A percentile compares a stretch with the other conserved stretches of the same genome.
Evolutionary conservation across 495 filamentous ascomycete species (phyloP).

Genomic region (Podospora anserina): DNA sequence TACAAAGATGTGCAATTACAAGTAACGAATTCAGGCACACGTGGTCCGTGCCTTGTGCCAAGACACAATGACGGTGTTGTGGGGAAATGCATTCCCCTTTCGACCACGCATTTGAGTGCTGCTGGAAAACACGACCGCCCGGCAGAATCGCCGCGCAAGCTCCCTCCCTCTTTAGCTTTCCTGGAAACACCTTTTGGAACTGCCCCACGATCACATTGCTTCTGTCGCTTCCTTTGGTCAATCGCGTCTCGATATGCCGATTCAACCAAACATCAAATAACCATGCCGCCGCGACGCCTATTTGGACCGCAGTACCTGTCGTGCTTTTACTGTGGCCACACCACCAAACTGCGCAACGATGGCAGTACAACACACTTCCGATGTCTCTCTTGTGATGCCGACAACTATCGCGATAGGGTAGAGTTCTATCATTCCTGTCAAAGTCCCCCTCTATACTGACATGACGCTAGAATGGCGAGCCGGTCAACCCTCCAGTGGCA

Average conservation of each 20-base stretch:
- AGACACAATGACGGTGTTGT: conserved; percentile 7
- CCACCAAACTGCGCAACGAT: conserved; percentile 53
- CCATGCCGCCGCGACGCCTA: conserved; percentile 29
- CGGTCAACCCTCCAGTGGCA: conserved; percentile 76
- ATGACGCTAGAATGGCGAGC: conserved; percentile 66
- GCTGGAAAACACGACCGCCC: conserved; percentile 34
- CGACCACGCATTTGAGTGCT: conserved; percentile 6
- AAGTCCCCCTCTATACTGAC: background rate
- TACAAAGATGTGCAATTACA: background rate
- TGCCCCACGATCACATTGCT: background rate
- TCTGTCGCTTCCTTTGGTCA: background rate
- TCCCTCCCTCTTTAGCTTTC: background rate
- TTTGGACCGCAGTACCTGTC: conserved; percentile 42
- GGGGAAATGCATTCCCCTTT: conserved; percentile 5
- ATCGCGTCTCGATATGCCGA: conserved; percentile 19
- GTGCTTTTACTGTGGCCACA: conserved; percentile 76
- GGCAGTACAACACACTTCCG: conserved; percentile 57
- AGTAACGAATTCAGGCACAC: background rate
- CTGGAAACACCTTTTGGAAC: background rate
- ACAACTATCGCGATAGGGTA: conserved; percentile 76
- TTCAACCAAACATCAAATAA: conserved; percentile 6
- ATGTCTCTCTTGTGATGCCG: conserved; percentile 71
- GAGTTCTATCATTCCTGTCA: conserved; percentile 9
- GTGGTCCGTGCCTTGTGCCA: background rate
- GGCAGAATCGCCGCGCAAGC: conserved; percentile 27